phyloP scores from a whole-genome alignment of 768 basidiomycete genomes.

The Mycena venus region DNA sequence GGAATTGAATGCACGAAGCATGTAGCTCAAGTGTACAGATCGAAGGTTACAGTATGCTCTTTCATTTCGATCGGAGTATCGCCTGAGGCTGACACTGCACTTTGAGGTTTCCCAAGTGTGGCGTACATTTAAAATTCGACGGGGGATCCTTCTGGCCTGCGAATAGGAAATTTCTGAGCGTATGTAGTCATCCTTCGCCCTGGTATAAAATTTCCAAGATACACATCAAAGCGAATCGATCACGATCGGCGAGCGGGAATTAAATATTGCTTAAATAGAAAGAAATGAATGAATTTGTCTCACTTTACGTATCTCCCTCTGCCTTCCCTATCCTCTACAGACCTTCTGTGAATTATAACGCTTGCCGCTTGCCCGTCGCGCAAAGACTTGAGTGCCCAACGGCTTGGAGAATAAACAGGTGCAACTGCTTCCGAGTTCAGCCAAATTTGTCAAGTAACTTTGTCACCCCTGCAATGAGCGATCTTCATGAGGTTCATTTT shows the following conservation, averaged over 20 bases:
- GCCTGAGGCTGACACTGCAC: not conserved
- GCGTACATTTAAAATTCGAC: constrained; percentile 55
- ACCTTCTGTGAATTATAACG: not conserved
- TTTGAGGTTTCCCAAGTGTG: constrained; percentile 52
- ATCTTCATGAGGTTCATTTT: constrained; percentile 66
- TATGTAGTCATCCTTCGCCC: no score
- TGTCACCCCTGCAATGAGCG: constrained; percentile 41
- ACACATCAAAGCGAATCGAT: not conserved
- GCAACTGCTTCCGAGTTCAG: not conserved
- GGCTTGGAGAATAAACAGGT: constrained; percentile 45
- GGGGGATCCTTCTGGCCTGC: constrained; percentile 34
- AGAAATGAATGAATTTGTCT: not conserved
- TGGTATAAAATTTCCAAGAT: no score
- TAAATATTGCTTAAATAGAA: not conserved
- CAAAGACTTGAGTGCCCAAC: not conserved
- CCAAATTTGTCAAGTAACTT: not conserved
- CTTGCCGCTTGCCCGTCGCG: not conserved
- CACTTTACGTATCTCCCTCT: not conserved
- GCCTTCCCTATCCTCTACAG: not conserved
- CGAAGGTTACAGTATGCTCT: constrained; percentile 54
- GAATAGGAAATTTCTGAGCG: no score
- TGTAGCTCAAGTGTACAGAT: constrained; percentile 57
- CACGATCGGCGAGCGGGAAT: not conserved
- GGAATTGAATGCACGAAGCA: constrained; percentile 43
- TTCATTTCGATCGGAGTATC: not conserved